Evolutionary conservation across 805 yeast species (phyloP).

Genomic region (Monosporozyma yasuniensis): DNA sequence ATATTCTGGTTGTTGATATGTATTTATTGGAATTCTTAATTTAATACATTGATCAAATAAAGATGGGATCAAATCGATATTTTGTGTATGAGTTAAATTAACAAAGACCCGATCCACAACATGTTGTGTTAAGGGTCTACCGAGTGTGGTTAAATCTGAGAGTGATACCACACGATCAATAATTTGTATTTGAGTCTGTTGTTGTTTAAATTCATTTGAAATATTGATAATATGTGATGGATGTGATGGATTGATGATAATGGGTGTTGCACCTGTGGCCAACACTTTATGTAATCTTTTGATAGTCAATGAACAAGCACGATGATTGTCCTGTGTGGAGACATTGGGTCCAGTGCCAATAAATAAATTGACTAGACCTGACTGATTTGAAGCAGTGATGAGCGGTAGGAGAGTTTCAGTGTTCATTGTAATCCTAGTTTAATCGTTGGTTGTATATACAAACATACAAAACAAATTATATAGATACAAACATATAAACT

Average conservation of each 20-base stretch:
- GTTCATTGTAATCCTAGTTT: no score
- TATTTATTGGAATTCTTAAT: slow-evolving; percentile 74
- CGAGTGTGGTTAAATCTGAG: slow-evolving; percentile 44
- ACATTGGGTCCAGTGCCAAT: slow-evolving; percentile 36
- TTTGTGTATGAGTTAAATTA: slow-evolving; percentile 33
- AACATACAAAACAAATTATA: no score
- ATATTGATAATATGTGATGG: slow-evolving; percentile 17
- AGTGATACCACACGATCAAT: slow-evolving; percentile 31
- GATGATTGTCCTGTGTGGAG: background rate
- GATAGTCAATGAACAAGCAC: slow-evolving; percentile 22
- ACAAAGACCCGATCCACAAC: slow-evolving; percentile 76
- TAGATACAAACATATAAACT: no score
- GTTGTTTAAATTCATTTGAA: slow-evolving; percentile 16
- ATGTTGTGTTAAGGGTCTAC: slow-evolving; percentile 51
- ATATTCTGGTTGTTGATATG: slow-evolving; percentile 59
- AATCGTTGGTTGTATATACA: no score
- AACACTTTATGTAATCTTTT: slow-evolving; percentile 41
- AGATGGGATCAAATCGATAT: slow-evolving; percentile 26
- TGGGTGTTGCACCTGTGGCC: slow-evolving; percentile 48
- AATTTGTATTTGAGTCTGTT: slow-evolving; percentile 22
- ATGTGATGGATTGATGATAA: slow-evolving; percentile 35
- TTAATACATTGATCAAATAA: slow-evolving; percentile 46
- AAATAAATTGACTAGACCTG: slow-evolving; percentile 47
- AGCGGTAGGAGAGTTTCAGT: no score
- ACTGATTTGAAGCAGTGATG: slow-evolving; percentile 37